A percentile compares a stretch with the other conserved stretches of the same genome.
Evolutionary conservation across 2,329 filamentous ascomycete genomes (phyloP).

Genomic region (Waltergamsia citrina): DNA sequence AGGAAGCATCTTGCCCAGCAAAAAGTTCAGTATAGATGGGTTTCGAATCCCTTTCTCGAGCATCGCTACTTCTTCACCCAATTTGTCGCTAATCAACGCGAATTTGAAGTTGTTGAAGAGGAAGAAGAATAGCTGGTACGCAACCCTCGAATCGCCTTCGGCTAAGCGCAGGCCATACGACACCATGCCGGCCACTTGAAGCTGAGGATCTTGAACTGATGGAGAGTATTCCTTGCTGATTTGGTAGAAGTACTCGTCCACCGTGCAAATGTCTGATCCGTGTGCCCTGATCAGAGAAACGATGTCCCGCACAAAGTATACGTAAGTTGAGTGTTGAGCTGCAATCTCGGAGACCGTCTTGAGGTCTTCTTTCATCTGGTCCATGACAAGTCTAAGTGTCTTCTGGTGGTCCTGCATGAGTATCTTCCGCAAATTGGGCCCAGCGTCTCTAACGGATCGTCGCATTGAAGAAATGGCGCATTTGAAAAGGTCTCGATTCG

Average conservation of each 20-base stretch:
- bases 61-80: slow-evolving; percentile 35
- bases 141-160: slow-evolving; percentile 38
- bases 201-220: slow-evolving; percentile 42
- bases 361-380: slow-evolving; percentile 43
- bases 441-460: slow-evolving; percentile 29
- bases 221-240: slow-evolving; percentile 47
- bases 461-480: slow-evolving; percentile 41
- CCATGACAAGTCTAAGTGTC: slow-evolving; percentile 37
- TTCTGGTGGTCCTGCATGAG: slow-evolving; percentile 30
- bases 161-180: slow-evolving; percentile 45
- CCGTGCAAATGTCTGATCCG: slow-evolving; percentile 39
- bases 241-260: slow-evolving; percentile 48
- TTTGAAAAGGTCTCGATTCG: slow-evolving; percentile 39
- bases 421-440: slow-evolving; percentile 20
- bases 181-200: slow-evolving; percentile 45
- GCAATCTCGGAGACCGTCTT: slow-evolving; percentile 22
- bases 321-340: slow-evolving; percentile 33
- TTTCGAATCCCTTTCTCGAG: slow-evolving; percentile 39
- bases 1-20: slow-evolving; percentile 43
- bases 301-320: slow-evolving; percentile 41
- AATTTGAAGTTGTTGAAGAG: slow-evolving; percentile 48
- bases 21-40: slow-evolving; percentile 31
- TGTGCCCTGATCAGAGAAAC: slow-evolving; percentile 45
- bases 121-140: slow-evolving; percentile 44
- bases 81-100: slow-evolving; percentile 36